A percentile compares a stretch with the other conserved stretches of the same genome.
These are phyloP conservation scores for Discostella pseudostelligera DNA, from an alignment of 108 stramenopile genomes.

Conservation along the genomic window DNA sequence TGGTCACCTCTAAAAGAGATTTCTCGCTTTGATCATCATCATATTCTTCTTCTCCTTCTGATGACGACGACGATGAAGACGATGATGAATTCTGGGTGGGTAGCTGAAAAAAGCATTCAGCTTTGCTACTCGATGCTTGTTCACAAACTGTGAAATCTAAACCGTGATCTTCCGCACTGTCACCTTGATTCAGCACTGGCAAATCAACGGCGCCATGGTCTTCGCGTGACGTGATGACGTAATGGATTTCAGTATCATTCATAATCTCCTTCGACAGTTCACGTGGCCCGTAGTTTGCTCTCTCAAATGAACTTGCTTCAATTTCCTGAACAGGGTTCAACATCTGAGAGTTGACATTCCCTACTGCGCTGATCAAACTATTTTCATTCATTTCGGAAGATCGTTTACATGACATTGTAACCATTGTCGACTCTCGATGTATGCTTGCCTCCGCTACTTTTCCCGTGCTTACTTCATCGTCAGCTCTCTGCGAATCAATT, in stretches of 20 bases:
- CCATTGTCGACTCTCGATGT: not conserved
- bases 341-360: not conserved
- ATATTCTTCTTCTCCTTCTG: slow-evolving; percentile 17
- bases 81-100: slow-evolving; percentile 53
- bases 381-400: not conserved
- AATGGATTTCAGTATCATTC: not conserved
- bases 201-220: not conserved
- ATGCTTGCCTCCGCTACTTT: not conserved
- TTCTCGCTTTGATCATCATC: slow-evolving; percentile 20
- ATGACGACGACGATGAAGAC: slow-evolving; percentile 50
- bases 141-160: not conserved
- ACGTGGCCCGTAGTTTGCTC: not conserved
- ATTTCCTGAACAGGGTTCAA: not conserved
- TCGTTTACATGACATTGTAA: not conserved
- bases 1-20: slow-evolving; percentile 1
- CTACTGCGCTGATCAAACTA: not conserved
- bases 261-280: not conserved
- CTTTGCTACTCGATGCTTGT: not conserved
- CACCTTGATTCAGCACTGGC: not conserved
- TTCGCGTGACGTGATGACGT: not conserved
- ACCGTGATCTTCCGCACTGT: no score
- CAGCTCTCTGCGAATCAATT: not conserved
- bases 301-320: not conserved
- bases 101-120: slow-evolving; percentile 19
- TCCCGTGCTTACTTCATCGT: not conserved